Conservation (phyloP, 495 filamentous ascomycete species). For the Aspergillus saccharolyticus region DNA sequence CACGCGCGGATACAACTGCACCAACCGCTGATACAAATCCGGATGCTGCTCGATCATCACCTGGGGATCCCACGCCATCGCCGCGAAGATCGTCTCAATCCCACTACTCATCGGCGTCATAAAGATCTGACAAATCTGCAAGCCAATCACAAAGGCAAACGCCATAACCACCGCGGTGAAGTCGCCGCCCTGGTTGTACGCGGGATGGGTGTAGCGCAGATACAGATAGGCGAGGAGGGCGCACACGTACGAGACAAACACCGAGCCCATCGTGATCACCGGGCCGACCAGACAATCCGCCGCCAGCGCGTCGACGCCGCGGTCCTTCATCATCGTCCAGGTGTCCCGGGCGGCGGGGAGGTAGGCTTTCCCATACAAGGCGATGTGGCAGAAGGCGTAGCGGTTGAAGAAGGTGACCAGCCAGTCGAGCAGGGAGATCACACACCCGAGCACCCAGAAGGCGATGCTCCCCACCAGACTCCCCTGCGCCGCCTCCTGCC, state of each 20-base stretch:
- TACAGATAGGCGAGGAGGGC: conserved; percentile 80
- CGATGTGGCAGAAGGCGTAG: conserved; percentile 90
- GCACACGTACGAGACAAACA: conserved; percentile 77
- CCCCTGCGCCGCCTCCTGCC: conserved; percentile 57
- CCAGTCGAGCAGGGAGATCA: conserved; percentile 80
- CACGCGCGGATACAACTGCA: conserved; percentile 76
- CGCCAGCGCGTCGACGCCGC: conserved; percentile 82
- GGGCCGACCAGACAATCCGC: conserved; percentile 89
- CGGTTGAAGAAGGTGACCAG: conserved; percentile 63
- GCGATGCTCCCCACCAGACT: conserved; percentile 62
- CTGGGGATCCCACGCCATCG: conserved; percentile 83
- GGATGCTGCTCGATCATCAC: conserved; percentile 77
- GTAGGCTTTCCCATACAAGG: conserved; percentile 84
- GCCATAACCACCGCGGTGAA: conserved; percentile 78
- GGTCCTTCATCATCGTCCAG: conserved; percentile 84
- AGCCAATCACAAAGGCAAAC: conserved; percentile 75
- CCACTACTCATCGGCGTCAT: conserved; percentile 65
- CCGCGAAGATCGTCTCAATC: conserved; percentile 79
- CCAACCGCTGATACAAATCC: conserved; percentile 70
- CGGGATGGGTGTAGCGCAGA: conserved; percentile 69
- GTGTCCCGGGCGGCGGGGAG: conserved; percentile 82
- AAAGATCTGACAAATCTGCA: conserved; percentile 86
- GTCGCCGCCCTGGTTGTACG: conserved; percentile 64
- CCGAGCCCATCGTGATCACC: conserved; percentile 80
- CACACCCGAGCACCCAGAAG: conserved; percentile 67